phyloP scores from a whole-genome alignment of 1,284 basidiomycete genomes.

The Cryptococcus sp. region DNA sequence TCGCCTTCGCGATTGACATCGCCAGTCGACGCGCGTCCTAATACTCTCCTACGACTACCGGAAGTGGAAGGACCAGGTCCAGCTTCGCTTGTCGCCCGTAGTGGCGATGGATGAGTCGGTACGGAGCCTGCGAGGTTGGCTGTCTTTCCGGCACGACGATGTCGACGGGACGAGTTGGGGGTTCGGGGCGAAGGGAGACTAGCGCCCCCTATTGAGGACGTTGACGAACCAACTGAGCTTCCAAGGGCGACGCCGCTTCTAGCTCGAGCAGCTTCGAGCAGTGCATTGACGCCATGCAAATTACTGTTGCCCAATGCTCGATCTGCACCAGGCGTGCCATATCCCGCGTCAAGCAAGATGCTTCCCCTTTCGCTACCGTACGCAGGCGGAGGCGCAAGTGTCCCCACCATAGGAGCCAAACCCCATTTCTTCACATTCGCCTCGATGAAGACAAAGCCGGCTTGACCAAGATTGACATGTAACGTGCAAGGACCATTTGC shows the following conservation, averaged over 20 bases:
- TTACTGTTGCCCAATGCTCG: slow-evolving; percentile 13
- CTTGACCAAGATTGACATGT: slow-evolving; percentile 92
- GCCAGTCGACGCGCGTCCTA: slow-evolving; percentile 19
- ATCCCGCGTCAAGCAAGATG: slow-evolving; percentile 85
- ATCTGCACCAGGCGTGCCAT: slow-evolving; percentile 45
- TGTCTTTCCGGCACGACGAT: slow-evolving; percentile 30
- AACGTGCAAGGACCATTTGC: slow-evolving; percentile 91
- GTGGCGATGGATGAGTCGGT: slow-evolving; percentile 38
- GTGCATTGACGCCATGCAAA: slow-evolving; percentile 30
- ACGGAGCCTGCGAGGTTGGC: slow-evolving; percentile 29
- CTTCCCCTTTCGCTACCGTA: slow-evolving; percentile 93
- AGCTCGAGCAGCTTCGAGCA: slow-evolving; percentile 46
- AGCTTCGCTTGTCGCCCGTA: slow-evolving; percentile 33
- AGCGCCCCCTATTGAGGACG: neutral
- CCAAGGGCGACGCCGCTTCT: slow-evolving; percentile 19
- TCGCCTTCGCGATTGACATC: slow-evolving; percentile 10
- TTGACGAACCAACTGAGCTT: slow-evolving; percentile 21
- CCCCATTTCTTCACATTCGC: slow-evolving; percentile 99
- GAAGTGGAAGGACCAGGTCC: slow-evolving; percentile 37
- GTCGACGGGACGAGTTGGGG: slow-evolving; percentile 29
- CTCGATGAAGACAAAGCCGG: slow-evolving; percentile 96
- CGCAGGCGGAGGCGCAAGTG: slow-evolving; percentile 89
- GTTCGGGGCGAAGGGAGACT: slow-evolving; percentile 17
- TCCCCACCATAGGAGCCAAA: slow-evolving; percentile 89
- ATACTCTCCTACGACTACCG: slow-evolving; percentile 29